Conservation (phyloP, 1,284 basidiomycete genomes). For the Paramarasmius palmivorus region DNA sequence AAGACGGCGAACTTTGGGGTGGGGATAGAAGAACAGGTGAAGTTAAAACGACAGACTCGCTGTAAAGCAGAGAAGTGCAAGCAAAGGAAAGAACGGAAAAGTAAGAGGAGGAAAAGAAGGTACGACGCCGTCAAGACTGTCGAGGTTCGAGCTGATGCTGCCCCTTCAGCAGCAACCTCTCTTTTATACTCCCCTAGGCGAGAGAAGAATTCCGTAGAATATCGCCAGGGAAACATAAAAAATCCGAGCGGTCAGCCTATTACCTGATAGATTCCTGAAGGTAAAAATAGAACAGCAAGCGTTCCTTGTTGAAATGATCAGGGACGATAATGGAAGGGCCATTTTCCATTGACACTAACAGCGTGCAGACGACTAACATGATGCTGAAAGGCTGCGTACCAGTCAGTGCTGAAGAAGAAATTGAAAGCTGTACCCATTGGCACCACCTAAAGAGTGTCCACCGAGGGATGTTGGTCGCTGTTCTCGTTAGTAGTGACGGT, state of each 20-base stretch:
- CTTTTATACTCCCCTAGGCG: conserved; percentile 10
- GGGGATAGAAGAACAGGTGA: conserved; percentile 9
- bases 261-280: no score
- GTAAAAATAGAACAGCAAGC: no score
- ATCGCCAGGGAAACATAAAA: not conserved
- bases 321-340: no score
- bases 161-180: not conserved
- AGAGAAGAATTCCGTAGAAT: not conserved
- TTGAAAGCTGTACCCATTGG: no score
- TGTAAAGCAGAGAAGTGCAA: conserved; percentile 10
- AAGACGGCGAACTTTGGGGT: conserved; percentile 3
- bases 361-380: no score
- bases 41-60: conserved; percentile 17
- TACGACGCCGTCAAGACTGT: conserved; percentile 21
- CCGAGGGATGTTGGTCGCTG: no score
- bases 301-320: no score
- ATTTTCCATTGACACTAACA: no score
- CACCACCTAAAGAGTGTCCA: no score
- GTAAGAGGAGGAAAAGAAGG: conserved; percentile 12
- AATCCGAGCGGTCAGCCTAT: not conserved
- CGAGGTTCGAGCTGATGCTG: conserved; percentile 15
- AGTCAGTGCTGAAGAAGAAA: no score
- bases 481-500: no score
- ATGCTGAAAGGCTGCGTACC: no score
- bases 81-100: conserved; percentile 7